Conservation (phyloP, 176 grass and related monocot genomes). For the Rhynchospora pubera region DNA sequence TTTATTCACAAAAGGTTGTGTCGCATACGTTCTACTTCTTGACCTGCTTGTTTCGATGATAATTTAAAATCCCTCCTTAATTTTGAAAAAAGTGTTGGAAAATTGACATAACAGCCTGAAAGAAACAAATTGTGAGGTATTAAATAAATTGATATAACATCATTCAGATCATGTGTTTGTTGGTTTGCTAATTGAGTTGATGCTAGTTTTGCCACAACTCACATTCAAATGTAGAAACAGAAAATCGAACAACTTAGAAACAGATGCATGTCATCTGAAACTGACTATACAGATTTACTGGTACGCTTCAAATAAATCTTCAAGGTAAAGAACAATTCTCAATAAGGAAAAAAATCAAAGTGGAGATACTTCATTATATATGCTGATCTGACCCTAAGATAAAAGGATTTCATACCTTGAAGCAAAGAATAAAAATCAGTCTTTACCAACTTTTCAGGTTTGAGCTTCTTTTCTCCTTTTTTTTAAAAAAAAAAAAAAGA, state of each 20-base stretch:
- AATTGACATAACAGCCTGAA: neutral
- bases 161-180: neutral
- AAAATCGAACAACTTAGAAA: too few species aligned
- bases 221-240: too few species aligned
- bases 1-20: neutral
- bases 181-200: too few species aligned
- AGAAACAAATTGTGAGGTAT: neutral
- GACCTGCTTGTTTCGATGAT: neutral
- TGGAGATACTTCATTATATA: neutral
- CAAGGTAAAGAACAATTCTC: neutral
- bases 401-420: neutral
- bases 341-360: neutral
- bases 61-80: neutral
- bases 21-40: neutral
- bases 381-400: neutral
- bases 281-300: too few species aligned
- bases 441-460: neutral
- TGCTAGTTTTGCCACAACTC: too few species aligned
- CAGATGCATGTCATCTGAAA: too few species aligned
- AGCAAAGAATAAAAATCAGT: neutral
- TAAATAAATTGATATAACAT: neutral
- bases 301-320: too few species aligned
- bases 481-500: too few species aligned
- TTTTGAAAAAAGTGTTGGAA: neutral
- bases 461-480: neutral